Conservation (phyloP, 306 rosid genomes). For the Crotalaria pallida region DNA sequence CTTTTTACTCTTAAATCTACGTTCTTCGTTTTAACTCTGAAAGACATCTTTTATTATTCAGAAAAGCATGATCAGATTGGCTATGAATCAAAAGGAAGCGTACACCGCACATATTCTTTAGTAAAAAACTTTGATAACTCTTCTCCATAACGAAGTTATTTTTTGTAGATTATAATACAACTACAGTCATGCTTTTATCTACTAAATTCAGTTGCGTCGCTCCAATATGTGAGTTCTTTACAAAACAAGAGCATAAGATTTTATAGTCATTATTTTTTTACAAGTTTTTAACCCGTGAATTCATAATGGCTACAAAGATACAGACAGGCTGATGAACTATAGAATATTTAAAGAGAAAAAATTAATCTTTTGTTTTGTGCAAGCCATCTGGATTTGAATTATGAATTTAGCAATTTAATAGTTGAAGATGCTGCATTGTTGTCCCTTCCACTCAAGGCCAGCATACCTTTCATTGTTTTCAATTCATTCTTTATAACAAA, state of each 20-base stretch:
- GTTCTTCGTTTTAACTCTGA: slow-evolving; percentile 13
- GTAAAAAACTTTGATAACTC: not conserved
- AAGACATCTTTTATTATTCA: not conserved
- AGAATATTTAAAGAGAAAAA: slow-evolving; percentile 18
- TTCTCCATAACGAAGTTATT: not conserved
- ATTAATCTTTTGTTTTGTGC: slow-evolving; percentile 17
- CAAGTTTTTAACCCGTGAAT: slow-evolving; percentile 24
- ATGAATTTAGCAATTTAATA: slow-evolving; percentile 36
- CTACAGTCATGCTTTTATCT: not conserved
- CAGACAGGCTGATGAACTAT: slow-evolving; percentile 20
- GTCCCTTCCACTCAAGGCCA: slow-evolving; percentile 65
- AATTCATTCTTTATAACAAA: slow-evolving; percentile 37
- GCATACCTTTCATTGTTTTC: slow-evolving; percentile 27
- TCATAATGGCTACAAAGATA: slow-evolving; percentile 18
- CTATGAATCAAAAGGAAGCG: slow-evolving; percentile 9
- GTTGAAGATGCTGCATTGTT: slow-evolving; percentile 27
- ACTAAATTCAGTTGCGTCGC: not conserved
- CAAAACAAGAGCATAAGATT: not conserved
- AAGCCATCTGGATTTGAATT: slow-evolving; percentile 25
- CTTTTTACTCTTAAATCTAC: not conserved
- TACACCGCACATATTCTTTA: slow-evolving; percentile 20
- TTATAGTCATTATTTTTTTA: not conserved
- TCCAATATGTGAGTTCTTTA: not conserved
- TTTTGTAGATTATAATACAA: not conserved
- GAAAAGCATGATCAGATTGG: slow-evolving; percentile 2